These are phyloP conservation scores for Ricinus communis DNA, from an alignment of 345 rosid genomes.

Conservation along the genomic window DNA sequence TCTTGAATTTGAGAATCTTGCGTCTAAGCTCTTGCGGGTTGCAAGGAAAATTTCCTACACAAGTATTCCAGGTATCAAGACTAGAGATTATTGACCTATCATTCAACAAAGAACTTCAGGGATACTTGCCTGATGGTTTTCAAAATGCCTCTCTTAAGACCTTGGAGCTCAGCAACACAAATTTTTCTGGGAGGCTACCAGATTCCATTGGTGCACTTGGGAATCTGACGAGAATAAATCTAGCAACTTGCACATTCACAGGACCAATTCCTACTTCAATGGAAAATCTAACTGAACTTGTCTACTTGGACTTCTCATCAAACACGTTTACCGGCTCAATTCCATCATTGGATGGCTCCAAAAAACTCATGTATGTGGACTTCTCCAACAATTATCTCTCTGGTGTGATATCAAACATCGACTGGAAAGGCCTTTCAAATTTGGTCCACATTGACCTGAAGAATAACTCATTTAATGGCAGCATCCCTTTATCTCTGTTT, in stretches of 20 bases:
- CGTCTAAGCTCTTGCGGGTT: conserved; percentile 13
- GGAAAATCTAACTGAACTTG: conserved; percentile 21
- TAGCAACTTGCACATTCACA: conserved; percentile 17
- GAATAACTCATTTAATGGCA: conserved; percentile 35
- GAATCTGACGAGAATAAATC: conserved; percentile 20
- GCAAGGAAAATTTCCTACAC: conserved; percentile 32
- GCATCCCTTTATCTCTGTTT: conserved; percentile 30
- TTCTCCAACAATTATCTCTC: conserved; percentile 32
- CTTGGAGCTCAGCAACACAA: conserved; percentile 27
- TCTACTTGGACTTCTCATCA: conserved; percentile 31
- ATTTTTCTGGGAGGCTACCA: conserved; percentile 34
- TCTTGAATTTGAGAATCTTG: conserved; percentile 20
- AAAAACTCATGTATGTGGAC: conserved; percentile 27
- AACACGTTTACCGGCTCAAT: conserved; percentile 37
- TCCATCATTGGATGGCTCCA: conserved; percentile 26
- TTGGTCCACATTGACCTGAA: conserved; percentile 35
- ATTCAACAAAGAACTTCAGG: conserved; percentile 19
- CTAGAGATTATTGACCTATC: conserved; percentile 38
- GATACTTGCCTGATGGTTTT: conserved; percentile 15
- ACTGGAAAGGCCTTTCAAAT: conserved; percentile 25
- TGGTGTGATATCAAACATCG: conserved; percentile 24
- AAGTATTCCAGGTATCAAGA: conserved; percentile 21
- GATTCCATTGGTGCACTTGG: conserved; percentile 31
- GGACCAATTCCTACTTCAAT: conserved; percentile 38
- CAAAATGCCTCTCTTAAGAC: conserved; percentile 23